Evolutionary conservation across 305 asterid species (phyloP), one percentile per base, ranked within the genome.

Genomic region (Plantago coronopus): DNA sequence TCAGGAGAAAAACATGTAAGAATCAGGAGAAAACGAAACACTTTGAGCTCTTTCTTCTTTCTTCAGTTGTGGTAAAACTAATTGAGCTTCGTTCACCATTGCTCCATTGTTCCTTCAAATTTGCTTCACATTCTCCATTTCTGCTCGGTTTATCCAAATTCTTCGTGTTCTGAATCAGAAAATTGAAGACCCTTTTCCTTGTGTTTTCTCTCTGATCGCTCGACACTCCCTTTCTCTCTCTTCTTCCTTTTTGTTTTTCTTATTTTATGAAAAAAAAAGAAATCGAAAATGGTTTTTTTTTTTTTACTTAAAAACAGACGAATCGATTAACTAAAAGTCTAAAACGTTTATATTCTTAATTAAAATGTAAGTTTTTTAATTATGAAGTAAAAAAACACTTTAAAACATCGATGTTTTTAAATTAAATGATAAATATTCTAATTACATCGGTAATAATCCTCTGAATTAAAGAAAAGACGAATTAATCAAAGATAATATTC

Each of bases 171-270:
- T 27, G 48, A 64, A 64, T 53, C 58, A 53, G 40, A 15, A 37
- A 65, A 57, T 22, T 65, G 58, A 57, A 65, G 44, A 44, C 53
- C 50, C 19, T 20, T 65, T 46, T 65, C 37, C 17, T 47, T 17
- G 60, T 54, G 31, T 54, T 45, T 59, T 45, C 56, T 65, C 27
- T 19, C 54, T 54, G 62, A 55, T 64, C 69, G 62, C 67, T 48
- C 38, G 47, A 49, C 46, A 38, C 63, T 40, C 63, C 23, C 64
- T 47, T 44, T 59, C 65, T 61, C 47, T 56, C 67, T 46, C 67
- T 58, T 64, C 34, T 46, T 44, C 25, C 57, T 37, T 50, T 59
- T 65, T 45, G 49, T 65, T 53, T 57, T 54, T 56, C 40, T 34
- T 57, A 56, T 65, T 46, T 43, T 34, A 7, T 29, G 34, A 15